Evolutionary conservation across 148 eudicot species (phyloP).

Genomic region (Drosera capensis): DNA sequence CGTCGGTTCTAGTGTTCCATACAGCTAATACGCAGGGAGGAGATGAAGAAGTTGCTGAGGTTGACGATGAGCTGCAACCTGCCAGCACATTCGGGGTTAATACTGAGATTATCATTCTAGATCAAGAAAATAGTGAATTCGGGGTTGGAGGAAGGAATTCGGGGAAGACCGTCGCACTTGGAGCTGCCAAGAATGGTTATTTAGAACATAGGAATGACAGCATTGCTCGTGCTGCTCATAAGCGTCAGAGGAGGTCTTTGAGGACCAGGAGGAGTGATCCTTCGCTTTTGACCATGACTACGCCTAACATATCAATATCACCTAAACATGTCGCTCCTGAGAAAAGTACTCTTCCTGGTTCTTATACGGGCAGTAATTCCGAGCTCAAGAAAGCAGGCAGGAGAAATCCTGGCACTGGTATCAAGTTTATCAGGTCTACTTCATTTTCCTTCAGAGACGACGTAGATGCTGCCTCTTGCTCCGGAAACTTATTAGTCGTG

Average conservation of each 20-base stretch:
- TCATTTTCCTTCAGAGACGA: conserved; percentile 22
- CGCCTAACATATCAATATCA: conserved; percentile 17
- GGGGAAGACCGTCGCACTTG: no score
- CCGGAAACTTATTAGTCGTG: conserved; percentile 45
- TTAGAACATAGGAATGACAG: conserved; percentile 21
- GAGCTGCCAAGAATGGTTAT: conserved; percentile 12
- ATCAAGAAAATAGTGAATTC: neutral
- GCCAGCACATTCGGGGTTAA: neutral
- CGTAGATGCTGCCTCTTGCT: conserved; percentile 29
- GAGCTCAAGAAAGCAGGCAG: conserved; percentile 19
- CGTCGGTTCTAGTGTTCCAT: conserved; percentile 8
- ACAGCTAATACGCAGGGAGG: conserved; percentile 4
- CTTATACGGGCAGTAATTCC: conserved; percentile 6
- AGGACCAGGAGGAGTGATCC: conserved; percentile 37
- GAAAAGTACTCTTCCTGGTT: conserved; percentile 7
- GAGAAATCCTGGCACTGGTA: conserved; percentile 12
- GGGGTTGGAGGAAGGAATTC: conserved; percentile 6
- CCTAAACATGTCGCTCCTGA: conserved; percentile 13
- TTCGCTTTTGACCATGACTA: conserved; percentile 22
- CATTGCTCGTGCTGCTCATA: conserved; percentile 27
- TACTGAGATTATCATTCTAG: neutral
- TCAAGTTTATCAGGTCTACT: conserved; percentile 20
- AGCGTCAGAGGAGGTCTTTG: conserved; percentile 52
- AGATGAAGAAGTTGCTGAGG: neutral
- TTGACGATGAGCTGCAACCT: neutral